Evolutionary conservation across 106 monocot genomes (phyloP), one percentile per base, ranked within the genome.

Genomic region (Allium cepa): DNA sequence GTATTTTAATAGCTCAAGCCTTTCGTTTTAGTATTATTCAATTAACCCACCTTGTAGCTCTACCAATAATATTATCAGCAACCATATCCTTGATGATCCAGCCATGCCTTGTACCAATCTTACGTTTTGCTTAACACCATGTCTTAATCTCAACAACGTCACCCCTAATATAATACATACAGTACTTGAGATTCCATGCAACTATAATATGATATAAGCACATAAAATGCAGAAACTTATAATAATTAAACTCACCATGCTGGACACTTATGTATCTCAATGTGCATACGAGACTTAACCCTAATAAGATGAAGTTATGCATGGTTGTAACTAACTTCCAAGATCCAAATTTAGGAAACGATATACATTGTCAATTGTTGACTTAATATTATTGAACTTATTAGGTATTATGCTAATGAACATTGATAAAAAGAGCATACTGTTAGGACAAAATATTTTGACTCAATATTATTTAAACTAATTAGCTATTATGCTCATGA

Each of bases 311-410:
- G 78, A 59, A 90, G 76, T 62, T 94, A 90, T 18, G 90, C 90
- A 77, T 94, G 94, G 66, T 86, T 94, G 76, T 90, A 87, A 46
- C 90, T 87, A 63, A 94, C 94, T 83, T 94, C 94, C 90, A 90
- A 75, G 68, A 81, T 56, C 52, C 7, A 18, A 6, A 36, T 2
- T 36, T 36, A 4, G 36, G 48, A 49, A 9, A 68, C 46, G 46
- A 56, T 14, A 56, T 68, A 52, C 56, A 56, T 13, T 56, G 49
- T 68, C 53, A 68, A 45, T 67, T 56, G 2, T 11, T 53, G 10
- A 53, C 53, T 53, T 4, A 3, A 15, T 53, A 52, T 52, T 52
- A 52, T 52, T 52, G 52, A n/a, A n/a, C n/a, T n/a, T n/a, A n/a
- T n/a, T n/a, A n/a, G n/a, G n/a, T n/a, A n/a, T n/a, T n/a, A n/a